phyloP scores from a whole-genome alignment of 139 green algal genomes.

The Tetradesmus lagerheimii region DNA sequence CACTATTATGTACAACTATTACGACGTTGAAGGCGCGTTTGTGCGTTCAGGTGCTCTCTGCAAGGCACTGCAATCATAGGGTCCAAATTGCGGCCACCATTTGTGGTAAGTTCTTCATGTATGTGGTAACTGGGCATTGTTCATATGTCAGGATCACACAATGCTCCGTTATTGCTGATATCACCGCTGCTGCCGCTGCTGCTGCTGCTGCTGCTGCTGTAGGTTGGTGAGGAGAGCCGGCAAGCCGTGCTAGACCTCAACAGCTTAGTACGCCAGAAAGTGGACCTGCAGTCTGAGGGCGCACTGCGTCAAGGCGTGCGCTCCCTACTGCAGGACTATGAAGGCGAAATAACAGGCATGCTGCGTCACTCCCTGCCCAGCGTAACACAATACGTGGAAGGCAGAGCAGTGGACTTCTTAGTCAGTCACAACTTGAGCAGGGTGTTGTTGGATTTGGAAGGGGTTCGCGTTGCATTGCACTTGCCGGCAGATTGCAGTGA shows the following conservation, averaged over 20 bases:
- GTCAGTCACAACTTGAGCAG: conserved; percentile 31
- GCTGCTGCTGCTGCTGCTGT: background rate
- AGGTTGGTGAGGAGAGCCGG: conserved; percentile 23
- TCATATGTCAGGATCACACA: too few species aligned
- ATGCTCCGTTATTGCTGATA: background rate
- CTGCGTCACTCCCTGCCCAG: conserved; percentile 30
- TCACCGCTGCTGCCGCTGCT: background rate
- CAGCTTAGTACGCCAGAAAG: conserved; percentile 28
- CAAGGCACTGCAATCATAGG: too few species aligned
- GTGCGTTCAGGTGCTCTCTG: too few species aligned
- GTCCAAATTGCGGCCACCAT: too few species aligned
- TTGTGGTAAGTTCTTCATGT: too few species aligned
- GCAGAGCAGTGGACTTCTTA: conserved; percentile 17
- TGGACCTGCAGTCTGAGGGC: background rate
- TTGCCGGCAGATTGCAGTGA: conserved; percentile 52
- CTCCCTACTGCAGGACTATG: conserved; percentile 29
- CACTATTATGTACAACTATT: too few species aligned
- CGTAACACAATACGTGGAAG: conserved; percentile 30
- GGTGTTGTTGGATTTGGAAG: conserved; percentile 48
- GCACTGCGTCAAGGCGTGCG: conserved; percentile 23
- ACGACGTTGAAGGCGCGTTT: too few species aligned
- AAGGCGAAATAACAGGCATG: conserved; percentile 30
- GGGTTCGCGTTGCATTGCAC: conserved; percentile 47
- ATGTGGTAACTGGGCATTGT: too few species aligned
- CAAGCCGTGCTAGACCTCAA: conserved; percentile 38